A percentile compares a stretch with the other conserved stretches of the same genome.
Evolutionary conservation across 169 alveolate genomes (phyloP).

Genomic region (Blepharisma undulans): DNA sequence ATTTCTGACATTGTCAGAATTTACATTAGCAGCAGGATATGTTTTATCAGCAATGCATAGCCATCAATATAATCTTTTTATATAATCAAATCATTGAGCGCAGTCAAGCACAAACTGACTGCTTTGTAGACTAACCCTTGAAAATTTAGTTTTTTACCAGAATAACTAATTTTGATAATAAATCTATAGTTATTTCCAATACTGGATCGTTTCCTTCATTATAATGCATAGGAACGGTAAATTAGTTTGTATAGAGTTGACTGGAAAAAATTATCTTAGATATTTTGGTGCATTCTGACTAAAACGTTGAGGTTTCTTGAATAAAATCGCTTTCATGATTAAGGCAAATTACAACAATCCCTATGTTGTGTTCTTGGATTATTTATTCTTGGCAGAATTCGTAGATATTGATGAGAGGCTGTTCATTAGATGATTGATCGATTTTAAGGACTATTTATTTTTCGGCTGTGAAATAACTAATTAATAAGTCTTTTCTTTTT

Average conservation of each 20-base stretch:
- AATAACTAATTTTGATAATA: not conserved
- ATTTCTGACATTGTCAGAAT: not conserved
- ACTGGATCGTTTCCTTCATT: not conserved
- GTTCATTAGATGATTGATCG: not conserved
- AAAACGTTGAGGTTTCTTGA: not conserved
- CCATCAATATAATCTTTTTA: conserved; percentile 12
- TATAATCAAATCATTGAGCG: not conserved
- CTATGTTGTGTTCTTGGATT: not conserved
- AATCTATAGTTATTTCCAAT: not conserved
- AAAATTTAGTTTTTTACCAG: conserved; percentile 1
- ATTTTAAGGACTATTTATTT: not conserved
- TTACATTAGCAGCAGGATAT: too few species aligned
- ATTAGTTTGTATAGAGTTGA: not conserved
- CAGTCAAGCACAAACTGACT: not conserved
- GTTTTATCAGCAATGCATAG: not conserved
- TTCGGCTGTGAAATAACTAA: not conserved
- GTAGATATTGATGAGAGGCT: not conserved
- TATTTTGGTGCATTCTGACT: not conserved
- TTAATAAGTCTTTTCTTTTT: conserved; percentile 16
- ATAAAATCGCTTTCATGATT: not conserved
- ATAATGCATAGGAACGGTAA: too few species aligned
- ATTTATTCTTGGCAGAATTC: not conserved
- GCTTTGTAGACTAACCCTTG: not conserved
- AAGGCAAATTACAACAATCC: not conserved
- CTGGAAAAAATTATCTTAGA: conserved; percentile 18